Percentiles rank a stretch among this genome's conserved stretches.
Conservation (phyloP, 2,329 filamentous ascomycete species). For the Beauveria asiatica region DNA sequence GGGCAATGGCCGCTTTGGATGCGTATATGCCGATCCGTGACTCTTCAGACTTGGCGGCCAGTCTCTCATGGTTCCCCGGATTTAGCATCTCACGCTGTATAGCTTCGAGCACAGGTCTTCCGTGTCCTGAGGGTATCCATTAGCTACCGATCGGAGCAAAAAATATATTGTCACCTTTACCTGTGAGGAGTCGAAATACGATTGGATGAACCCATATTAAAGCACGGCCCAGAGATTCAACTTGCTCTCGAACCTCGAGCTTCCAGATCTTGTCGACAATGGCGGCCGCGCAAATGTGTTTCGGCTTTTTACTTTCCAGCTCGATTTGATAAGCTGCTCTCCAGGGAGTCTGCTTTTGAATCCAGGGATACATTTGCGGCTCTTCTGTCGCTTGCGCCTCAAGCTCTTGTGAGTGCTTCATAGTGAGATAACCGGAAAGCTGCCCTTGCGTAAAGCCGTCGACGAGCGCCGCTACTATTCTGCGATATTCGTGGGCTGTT, state of each 20-base stretch:
- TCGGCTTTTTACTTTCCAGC: slow-evolving; percentile 1
- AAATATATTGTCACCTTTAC: background rate
- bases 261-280: slow-evolving; percentile 10
- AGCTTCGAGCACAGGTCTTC: slow-evolving; percentile 19
- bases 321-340: slow-evolving; percentile 1
- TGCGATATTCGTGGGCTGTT: slow-evolving; percentile 31
- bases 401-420: slow-evolving; percentile 3
- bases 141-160: background rate
- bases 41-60: slow-evolving; percentile 16
- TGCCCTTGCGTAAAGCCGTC: slow-evolving; percentile 40
- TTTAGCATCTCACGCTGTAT: slow-evolving; percentile 24
- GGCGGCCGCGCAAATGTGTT: background rate
- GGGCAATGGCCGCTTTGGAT: slow-evolving; percentile 21
- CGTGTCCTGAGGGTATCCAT: slow-evolving; percentile 12
- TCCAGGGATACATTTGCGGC: background rate
- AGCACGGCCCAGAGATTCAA: slow-evolving; percentile 2
- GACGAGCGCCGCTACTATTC: slow-evolving; percentile 29
- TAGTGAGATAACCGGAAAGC: slow-evolving; percentile 33
- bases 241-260: slow-evolving; percentile 4
- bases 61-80: slow-evolving; percentile 22
- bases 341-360: slow-evolving; percentile 2
- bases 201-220: slow-evolving; percentile 4
- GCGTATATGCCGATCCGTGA: slow-evolving; percentile 23
- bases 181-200: slow-evolving; percentile 1
- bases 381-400: background rate